phyloP scores from a whole-genome alignment of 2,329 filamentous ascomycete genomes.

The Trichoderma breve region DNA sequence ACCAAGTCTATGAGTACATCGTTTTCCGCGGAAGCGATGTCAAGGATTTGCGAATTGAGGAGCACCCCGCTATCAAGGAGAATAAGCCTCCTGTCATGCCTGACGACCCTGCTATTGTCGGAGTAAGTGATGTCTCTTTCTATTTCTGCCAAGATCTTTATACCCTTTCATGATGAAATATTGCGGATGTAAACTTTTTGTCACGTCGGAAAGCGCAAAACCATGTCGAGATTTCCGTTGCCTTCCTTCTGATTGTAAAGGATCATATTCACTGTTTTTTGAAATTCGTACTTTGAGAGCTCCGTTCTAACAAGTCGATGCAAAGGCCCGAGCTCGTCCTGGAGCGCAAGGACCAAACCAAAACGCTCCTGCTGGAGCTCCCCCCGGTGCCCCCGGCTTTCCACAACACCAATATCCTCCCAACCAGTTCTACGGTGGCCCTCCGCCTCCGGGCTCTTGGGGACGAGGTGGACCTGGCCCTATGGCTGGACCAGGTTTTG shows the following conservation, averaged over 20 bases:
- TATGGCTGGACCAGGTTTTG: constrained; percentile 58
- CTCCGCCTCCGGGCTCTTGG: constrained; percentile 54
- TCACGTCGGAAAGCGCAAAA: constrained; percentile 88
- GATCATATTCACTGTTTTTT: not conserved
- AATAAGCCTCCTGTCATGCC: constrained; percentile 75
- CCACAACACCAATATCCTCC: constrained; percentile 46
- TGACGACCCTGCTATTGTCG: constrained; percentile 93
- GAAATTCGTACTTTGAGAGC: not conserved
- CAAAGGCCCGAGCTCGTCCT: constrained; percentile 43
- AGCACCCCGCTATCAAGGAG: constrained; percentile 71
- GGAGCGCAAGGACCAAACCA: constrained; percentile 34
- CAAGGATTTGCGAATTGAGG: constrained; percentile 93
- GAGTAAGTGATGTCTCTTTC: constrained; percentile 65
- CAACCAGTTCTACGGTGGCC: constrained; percentile 48
- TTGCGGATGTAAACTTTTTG: constrained; percentile 91
- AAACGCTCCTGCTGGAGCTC: constrained; percentile 36
- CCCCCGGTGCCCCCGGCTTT: constrained; percentile 40
- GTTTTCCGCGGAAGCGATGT: constrained; percentile 98
- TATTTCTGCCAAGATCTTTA: constrained; percentile 3
- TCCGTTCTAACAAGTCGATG: constrained; percentile 26
- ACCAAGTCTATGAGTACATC: constrained; percentile 96
- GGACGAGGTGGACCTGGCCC: constrained; percentile 57
- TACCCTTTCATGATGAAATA: constrained; percentile 77
- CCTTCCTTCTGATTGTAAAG: constrained; percentile 90
- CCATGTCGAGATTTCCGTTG: constrained; percentile 99